Conservation (phyloP, 495 filamentous ascomycete genomes). For the Astrocystis sublimbata region DNA sequence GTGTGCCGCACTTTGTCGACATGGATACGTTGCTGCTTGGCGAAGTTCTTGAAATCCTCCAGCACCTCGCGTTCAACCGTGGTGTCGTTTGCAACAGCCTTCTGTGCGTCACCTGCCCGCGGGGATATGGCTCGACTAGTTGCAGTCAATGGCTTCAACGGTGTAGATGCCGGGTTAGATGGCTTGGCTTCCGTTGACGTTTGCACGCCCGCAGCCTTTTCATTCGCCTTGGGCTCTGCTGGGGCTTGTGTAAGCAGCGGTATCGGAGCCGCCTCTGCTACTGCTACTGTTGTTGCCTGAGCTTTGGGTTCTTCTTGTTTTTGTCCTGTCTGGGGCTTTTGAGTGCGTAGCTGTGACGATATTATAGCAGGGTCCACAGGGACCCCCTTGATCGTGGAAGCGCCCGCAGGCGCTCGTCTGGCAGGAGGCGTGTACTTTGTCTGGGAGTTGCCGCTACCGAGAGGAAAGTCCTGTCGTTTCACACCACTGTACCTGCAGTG, state of each 20-base stretch:
- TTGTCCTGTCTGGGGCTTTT: constrained; percentile 44
- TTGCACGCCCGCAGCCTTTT: constrained; percentile 31
- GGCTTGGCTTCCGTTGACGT: constrained; percentile 38
- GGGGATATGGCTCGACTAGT: constrained; percentile 42
- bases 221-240: constrained; percentile 26
- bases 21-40: constrained; percentile 53
- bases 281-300: constrained; percentile 31
- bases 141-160: constrained; percentile 35
- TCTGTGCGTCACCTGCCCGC: constrained; percentile 40
- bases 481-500: constrained; percentile 83
- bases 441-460: constrained; percentile 50
- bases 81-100: constrained; percentile 59
- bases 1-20: constrained; percentile 70
- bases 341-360: constrained; percentile 64
- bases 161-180: constrained; percentile 29
- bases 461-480: constrained; percentile 68
- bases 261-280: constrained; percentile 31
- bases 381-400: constrained; percentile 69
- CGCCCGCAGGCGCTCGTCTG: constrained; percentile 71
- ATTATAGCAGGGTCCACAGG: constrained; percentile 83
- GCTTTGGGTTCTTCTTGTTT: constrained; percentile 47
- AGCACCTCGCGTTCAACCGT: constrained; percentile 79
- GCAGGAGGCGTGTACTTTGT: constrained; percentile 92
- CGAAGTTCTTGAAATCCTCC: constrained; percentile 80
- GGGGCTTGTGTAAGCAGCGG: constrained; percentile 28